Evolutionary conservation across 148 eudicot genomes (phyloP).

Genomic region (Simmondsia chinensis): DNA sequence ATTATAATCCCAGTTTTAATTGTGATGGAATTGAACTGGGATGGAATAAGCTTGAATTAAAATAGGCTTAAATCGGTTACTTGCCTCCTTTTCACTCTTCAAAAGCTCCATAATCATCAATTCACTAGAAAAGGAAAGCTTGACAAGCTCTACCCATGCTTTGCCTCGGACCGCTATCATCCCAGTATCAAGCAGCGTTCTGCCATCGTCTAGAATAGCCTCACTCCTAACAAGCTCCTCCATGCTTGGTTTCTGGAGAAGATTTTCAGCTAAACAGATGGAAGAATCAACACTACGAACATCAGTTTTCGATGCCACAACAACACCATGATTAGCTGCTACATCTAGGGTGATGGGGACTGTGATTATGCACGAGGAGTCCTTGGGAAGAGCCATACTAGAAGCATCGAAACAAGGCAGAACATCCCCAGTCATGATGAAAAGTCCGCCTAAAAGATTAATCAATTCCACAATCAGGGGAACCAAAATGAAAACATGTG

Average conservation of each 20-base stretch:
- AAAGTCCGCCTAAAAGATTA: slow-evolving; percentile 58
- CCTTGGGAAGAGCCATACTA: slow-evolving; percentile 73
- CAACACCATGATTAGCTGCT: slow-evolving; percentile 92
- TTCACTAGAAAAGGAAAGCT: slow-evolving; percentile 62
- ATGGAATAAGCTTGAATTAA: too few species aligned
- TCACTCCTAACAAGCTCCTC: slow-evolving; percentile 64
- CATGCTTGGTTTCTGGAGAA: slow-evolving; percentile 85
- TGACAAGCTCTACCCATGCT: slow-evolving; percentile 87
- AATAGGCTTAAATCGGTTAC: slow-evolving; percentile 6
- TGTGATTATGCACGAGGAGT: slow-evolving; percentile 82
- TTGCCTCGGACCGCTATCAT: slow-evolving; percentile 89
- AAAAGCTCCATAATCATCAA: slow-evolving; percentile 64
- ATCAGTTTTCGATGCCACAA: slow-evolving; percentile 67
- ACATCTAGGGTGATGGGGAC: slow-evolving; percentile 95
- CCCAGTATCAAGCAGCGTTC: slow-evolving; percentile 97
- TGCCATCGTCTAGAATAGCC: slow-evolving; percentile 89
- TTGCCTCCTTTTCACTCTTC: slow-evolving; percentile 79
- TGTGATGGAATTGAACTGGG: not conserved
- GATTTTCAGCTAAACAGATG: slow-evolving; percentile 60
- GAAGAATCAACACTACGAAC: slow-evolving; percentile 21
- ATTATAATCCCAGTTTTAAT: too few species aligned
- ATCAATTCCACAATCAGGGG: too few species aligned
- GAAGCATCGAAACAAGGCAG: slow-evolving; percentile 99
- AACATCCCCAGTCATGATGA: slow-evolving; percentile 98
- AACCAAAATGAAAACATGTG: too few species aligned